phyloP scores from a whole-genome alignment of 345 rosid genomes.

The Clarkia xantiana region DNA sequence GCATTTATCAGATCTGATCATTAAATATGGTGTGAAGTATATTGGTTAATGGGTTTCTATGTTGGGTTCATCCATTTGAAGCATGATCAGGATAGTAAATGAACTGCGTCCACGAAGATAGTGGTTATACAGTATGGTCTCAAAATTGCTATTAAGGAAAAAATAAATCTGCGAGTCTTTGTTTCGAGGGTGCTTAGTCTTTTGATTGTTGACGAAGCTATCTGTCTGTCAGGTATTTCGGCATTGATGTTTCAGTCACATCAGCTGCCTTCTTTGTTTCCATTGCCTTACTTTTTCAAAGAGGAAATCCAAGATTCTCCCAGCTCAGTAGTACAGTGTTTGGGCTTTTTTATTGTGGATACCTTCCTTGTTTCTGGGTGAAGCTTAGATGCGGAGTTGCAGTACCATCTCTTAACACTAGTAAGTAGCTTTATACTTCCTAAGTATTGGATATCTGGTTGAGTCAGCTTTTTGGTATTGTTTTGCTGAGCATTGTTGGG shows the following conservation, averaged over 20 bases:
- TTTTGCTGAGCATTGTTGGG: no score
- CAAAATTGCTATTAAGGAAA: no score
- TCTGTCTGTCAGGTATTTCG: slow-evolving; percentile 49
- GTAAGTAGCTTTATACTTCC: slow-evolving; percentile 26
- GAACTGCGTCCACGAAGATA: no score
- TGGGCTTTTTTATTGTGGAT: slow-evolving; percentile 82
- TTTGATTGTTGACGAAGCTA: slow-evolving; percentile 9
- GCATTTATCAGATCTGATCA: background rate
- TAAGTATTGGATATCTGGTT: slow-evolving; percentile 5
- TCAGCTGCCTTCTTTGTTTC: slow-evolving; percentile 78
- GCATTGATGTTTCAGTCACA: slow-evolving; percentile 68
- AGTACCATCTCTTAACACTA: slow-evolving; percentile 64
- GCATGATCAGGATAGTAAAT: no score
- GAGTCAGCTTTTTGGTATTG: background rate
- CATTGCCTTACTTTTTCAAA: slow-evolving; percentile 65
- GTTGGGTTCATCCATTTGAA: no score
- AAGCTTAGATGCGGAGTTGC: slow-evolving; percentile 83
- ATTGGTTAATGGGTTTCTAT: no score
- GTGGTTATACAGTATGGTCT: no score
- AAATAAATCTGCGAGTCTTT: no score
- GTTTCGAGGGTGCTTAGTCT: background rate
- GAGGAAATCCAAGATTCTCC: slow-evolving; percentile 81
- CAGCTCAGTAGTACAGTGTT: slow-evolving; percentile 85
- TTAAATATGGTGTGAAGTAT: background rate
- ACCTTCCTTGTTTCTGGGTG: slow-evolving; percentile 91